Evolutionary conservation across 2,329 filamentous ascomycete species (phyloP).

Genomic region (Verticillium zaregamsianum): DNA sequence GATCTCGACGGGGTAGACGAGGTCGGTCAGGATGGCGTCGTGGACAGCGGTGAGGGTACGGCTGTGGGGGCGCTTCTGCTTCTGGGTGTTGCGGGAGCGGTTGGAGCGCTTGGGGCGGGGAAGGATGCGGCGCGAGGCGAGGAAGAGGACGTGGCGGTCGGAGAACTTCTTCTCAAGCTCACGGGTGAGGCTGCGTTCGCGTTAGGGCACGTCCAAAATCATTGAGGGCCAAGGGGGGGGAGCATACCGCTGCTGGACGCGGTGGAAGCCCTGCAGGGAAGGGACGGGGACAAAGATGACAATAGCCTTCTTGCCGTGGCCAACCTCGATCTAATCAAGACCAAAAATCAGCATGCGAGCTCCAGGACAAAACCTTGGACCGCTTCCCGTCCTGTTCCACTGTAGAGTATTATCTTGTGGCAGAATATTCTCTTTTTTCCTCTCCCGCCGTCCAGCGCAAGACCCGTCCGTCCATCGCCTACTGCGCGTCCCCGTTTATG

Average conservation of each 20-base stretch:
- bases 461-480: neutral
- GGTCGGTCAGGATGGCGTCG: constrained; percentile 95
- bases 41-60: constrained; percentile 98
- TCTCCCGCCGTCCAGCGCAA: neutral
- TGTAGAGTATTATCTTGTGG: constrained; percentile 6
- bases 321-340: constrained; percentile 93
- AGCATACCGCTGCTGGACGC: constrained; percentile 97
- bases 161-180: constrained; percentile 99
- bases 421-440: constrained; percentile 13
- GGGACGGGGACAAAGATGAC: constrained; percentile 99
- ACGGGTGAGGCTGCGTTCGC: constrained; percentile 77
- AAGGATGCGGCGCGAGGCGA: constrained; percentile 97
- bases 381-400: constrained; percentile 72
- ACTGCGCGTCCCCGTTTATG: neutral
- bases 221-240: neutral
- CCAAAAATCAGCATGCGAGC: constrained; percentile 69
- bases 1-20: constrained; percentile 99
- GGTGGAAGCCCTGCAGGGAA: constrained; percentile 97
- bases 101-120: constrained; percentile 97
- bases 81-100: constrained; percentile 93
- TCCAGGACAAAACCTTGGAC: constrained; percentile 68
- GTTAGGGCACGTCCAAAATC: neutral
- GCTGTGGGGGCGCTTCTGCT: constrained; percentile 97
- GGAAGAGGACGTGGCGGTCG: constrained; percentile 98
- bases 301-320: constrained; percentile 99